Conservation (phyloP, 192 early-diverging fungal species). For the Chytriomyces sp. region DNA sequence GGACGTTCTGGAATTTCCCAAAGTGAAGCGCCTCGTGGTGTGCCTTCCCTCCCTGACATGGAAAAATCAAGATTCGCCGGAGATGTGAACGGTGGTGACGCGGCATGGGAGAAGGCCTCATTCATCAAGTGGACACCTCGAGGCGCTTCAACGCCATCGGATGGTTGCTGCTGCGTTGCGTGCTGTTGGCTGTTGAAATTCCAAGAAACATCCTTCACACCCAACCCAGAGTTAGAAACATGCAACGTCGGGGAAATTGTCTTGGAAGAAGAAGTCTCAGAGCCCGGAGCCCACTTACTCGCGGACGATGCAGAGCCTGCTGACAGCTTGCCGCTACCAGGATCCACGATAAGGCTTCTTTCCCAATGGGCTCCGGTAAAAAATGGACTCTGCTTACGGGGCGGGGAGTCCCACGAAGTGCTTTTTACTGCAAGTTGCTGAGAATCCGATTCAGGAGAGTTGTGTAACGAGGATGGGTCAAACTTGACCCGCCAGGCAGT, state of each 20-base stretch:
- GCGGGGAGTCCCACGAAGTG: constrained; percentile 20
- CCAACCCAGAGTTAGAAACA: background rate
- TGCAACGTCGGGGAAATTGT: background rate
- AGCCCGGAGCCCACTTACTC: background rate
- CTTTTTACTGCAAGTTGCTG: background rate
- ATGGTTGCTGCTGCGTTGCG: too few relatives aligned
- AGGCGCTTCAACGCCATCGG: too few relatives aligned
- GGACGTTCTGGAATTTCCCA: background rate
- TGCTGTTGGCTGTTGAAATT: too few relatives aligned
- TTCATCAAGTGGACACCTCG: too few relatives aligned
- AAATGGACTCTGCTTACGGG: constrained; percentile 17
- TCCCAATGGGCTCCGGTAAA: constrained; percentile 17
- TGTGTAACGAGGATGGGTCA: too few relatives aligned
- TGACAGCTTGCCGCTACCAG: background rate
- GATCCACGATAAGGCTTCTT: background rate
- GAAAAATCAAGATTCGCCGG: too few relatives aligned
- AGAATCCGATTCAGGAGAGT: too few relatives aligned
- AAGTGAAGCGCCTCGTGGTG: background rate
- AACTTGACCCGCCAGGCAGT: too few relatives aligned
- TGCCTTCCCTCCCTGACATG: background rate
- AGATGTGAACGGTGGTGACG: too few relatives aligned
- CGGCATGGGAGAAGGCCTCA: too few relatives aligned
- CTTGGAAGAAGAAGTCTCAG: background rate
- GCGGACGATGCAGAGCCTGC: background rate
- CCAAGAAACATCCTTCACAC: background rate